phyloP scores from a whole-genome alignment of 768 basidiomycete genomes.

The Rhizopogon salebrosus region DNA sequence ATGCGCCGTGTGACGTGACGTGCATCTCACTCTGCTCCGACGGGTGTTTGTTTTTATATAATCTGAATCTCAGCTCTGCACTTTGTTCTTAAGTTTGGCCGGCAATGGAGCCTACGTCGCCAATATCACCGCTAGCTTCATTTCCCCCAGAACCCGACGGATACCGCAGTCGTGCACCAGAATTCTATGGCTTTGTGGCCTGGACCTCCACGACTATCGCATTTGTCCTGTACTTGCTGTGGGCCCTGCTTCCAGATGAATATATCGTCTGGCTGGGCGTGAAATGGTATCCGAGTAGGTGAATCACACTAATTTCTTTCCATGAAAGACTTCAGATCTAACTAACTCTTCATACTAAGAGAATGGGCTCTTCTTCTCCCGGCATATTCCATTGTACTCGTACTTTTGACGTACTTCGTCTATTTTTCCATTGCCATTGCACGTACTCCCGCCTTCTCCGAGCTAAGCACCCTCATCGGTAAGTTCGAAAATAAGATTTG shows the following conservation, averaged over 20 bases:
- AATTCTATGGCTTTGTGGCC: slow-evolving; percentile 89
- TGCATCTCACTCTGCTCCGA: too few species aligned
- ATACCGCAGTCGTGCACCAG: slow-evolving; percentile 64
- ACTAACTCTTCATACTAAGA: slow-evolving; percentile 31
- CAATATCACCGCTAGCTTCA: slow-evolving; percentile 39
- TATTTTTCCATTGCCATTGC: slow-evolving; percentile 75
- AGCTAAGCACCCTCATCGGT: slow-evolving; percentile 69
- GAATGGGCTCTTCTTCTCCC: slow-evolving; percentile 86
- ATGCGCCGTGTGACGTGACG: too few species aligned
- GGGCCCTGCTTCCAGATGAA: slow-evolving; percentile 76
- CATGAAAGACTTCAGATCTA: slow-evolving; percentile 1
- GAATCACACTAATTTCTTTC: slow-evolving; percentile 12
- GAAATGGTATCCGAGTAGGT: slow-evolving; percentile 88
- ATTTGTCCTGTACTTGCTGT: slow-evolving; percentile 68
- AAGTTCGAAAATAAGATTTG: slow-evolving; percentile 14
- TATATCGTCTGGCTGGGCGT: slow-evolving; percentile 64
- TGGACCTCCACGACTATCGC: slow-evolving; percentile 72
- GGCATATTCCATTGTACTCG: slow-evolving; percentile 65
- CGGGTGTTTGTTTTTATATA: not conserved
- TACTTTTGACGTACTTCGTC: slow-evolving; percentile 69
- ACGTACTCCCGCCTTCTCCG: slow-evolving; percentile 64
- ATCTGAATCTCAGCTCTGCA: not conserved
- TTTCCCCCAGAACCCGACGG: slow-evolving; percentile 37
- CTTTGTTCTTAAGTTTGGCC: not conserved
- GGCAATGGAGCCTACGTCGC: slow-evolving; percentile 34